Evolutionary conservation across 306 rosid genomes (phyloP).

Genomic region (Oxytropis ochrocephala): DNA sequence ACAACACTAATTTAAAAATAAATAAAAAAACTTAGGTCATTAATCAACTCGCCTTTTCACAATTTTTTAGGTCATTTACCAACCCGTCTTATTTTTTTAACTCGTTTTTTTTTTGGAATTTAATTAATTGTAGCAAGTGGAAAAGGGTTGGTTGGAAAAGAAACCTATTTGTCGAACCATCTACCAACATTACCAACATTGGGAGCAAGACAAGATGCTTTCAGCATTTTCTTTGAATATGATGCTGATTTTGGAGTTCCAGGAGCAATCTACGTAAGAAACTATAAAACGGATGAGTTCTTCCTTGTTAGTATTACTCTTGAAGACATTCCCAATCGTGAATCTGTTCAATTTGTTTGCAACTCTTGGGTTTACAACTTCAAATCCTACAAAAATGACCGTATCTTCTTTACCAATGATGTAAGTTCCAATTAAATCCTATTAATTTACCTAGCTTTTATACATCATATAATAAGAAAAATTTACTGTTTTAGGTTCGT

Average conservation of each 20-base stretch:
- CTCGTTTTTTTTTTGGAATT: too few relatives aligned
- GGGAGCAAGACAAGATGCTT: conserved; percentile 35
- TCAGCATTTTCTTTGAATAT: conserved; percentile 39
- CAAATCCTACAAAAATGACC: conserved; percentile 23
- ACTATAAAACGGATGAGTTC: conserved; percentile 40
- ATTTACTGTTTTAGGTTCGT: too few relatives aligned
- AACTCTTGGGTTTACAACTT: conserved; percentile 61
- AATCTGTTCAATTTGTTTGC: conserved; percentile 48
- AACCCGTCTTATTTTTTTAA: too few relatives aligned
- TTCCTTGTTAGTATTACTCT: conserved; percentile 53
- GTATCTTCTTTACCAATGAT: conserved; percentile 57
- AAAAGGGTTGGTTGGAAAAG: conserved; percentile 47
- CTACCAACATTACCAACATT: conserved; percentile 34
- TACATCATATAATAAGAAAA: too few relatives aligned
- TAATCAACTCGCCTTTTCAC: too few relatives aligned
- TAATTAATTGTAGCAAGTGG: conserved; percentile 26
- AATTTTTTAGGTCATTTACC: too few relatives aligned
- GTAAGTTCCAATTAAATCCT: conserved; percentile 10
- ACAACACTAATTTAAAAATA: too few relatives aligned
- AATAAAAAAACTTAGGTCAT: too few relatives aligned
- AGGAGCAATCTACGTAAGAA: conserved; percentile 41
- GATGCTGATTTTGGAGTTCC: conserved; percentile 48
- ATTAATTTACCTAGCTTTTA: too few relatives aligned
- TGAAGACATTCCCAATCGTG: conserved; percentile 47
- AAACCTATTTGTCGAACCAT: conserved; percentile 38